Evolutionary conservation across 2,329 filamentous ascomycete genomes (phyloP), one percentile per base, ranked within the genome.

Genomic region (Fusarium heterosporum): DNA sequence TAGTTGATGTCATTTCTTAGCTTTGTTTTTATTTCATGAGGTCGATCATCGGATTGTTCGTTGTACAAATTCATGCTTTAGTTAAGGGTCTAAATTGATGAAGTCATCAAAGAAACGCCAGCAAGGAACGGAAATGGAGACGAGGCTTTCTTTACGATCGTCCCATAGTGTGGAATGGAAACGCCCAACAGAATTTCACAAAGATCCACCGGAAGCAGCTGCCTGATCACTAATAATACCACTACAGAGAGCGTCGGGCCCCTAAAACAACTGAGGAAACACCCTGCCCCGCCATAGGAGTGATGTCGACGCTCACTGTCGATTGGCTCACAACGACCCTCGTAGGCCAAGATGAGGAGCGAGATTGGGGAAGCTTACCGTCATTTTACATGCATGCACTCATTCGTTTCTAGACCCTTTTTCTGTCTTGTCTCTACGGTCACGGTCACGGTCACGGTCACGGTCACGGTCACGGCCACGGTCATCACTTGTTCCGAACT

Each of bases 361-460:
- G 68, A 69, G 45, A 71, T 72, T 70, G 61, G 58, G 51, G 49
- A 64, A 69, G 69, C 56, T 71, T 71, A 39, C 69, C 68, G 70
- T 72, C 70, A 71, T 71, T 71, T 63, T 71, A 64, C 67, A 68
- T 69, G 32, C 49, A 53, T 52, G 43, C 43, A 50, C 10, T 48
- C 38, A 45, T 17, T 48, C 32, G 52, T 48, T 46, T 60, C 68
- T 65, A 64, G 67, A 62, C 56, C 60, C 56, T 70, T 69, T 69
- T 67, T 50, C 67, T 59, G 50, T 51, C 39, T 26, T 36, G 55
- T 55, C 43, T 56, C 55, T 65, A 36, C 59, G 30, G 55, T 63
- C 45, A 34, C 38, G 49, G 47, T 56, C 43, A 50, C 48, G 29
- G 22, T 22, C 22, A 22, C 22, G 22, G 22, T 22, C 22, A 22